These are phyloP conservation scores for Cladosporium sphaerospermum DNA, from an alignment of 2,329 filamentous ascomycete species.

Conservation along the genomic window DNA sequence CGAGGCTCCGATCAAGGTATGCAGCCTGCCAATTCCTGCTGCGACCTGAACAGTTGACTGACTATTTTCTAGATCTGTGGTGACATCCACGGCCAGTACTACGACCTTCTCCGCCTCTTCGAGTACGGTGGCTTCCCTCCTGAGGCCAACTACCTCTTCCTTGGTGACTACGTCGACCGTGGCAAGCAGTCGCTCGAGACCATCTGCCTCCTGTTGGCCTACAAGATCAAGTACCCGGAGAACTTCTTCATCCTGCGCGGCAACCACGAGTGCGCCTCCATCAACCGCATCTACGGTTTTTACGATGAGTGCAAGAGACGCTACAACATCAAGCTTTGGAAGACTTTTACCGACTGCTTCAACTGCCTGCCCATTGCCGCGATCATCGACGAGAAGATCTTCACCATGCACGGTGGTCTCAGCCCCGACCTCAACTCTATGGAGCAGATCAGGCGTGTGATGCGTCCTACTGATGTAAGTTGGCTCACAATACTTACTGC, in stretches of 20 bases:
- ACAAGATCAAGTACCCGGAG: slow-evolving; percentile 99
- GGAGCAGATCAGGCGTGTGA: slow-evolving; percentile 98
- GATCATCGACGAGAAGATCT: slow-evolving; percentile 99
- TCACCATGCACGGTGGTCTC: slow-evolving; percentile 98
- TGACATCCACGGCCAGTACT: slow-evolving; percentile 99
- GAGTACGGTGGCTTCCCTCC: slow-evolving; percentile 98
- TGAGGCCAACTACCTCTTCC: slow-evolving; percentile 98
- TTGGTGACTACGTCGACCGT: slow-evolving; percentile 97
- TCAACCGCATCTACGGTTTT: slow-evolving; percentile 99
- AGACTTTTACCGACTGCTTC: slow-evolving; percentile 99
- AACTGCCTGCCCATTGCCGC: slow-evolving; percentile 97
- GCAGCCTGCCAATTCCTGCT: slow-evolving; percentile 18
- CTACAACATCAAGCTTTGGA: slow-evolving; percentile 99
- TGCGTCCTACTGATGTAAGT: slow-evolving; percentile 97
- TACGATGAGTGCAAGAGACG: slow-evolving; percentile 99
- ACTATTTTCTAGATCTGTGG: slow-evolving; percentile 72
- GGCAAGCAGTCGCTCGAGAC: slow-evolving; percentile 99
- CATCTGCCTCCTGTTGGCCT: slow-evolving; percentile 90
- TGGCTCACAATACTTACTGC: slow-evolving; percentile 4
- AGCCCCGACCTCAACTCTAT: slow-evolving; percentile 98
- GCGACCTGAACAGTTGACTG: neutral
- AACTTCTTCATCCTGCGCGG: slow-evolving; percentile 99
- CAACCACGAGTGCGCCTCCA: slow-evolving; percentile 97
- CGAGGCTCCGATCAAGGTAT: slow-evolving; percentile 97
- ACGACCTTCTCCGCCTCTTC: slow-evolving; percentile 92